A percentile compares a stretch with the other conserved stretches of the same genome.
phyloP scores from a whole-genome alignment of 164 flowering plant genomes.

The Liriodendron chinense region DNA sequence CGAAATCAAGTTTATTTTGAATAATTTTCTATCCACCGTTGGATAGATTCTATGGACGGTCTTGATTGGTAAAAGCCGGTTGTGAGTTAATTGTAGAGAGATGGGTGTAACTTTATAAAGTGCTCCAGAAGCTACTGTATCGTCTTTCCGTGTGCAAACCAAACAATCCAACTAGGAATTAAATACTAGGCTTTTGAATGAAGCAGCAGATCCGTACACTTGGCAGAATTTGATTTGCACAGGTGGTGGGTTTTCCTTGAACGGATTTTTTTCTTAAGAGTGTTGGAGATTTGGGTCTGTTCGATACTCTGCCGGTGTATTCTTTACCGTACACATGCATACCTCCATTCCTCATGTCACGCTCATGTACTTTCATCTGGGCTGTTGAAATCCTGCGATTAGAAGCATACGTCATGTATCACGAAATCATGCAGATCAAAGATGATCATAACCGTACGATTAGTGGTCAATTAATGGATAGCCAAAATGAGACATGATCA shows the following conservation, averaged over 20 bases:
- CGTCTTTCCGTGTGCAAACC: background rate
- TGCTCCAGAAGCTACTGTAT: too few species aligned
- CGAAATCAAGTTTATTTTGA: too few species aligned
- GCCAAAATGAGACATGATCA: too few species aligned
- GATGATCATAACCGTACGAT: too few species aligned
- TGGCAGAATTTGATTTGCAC: slow-evolving; percentile 20
- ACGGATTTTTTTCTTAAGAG: background rate
- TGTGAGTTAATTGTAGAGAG: too few species aligned
- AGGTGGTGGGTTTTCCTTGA: slow-evolving; percentile 10
- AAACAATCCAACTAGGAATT: background rate
- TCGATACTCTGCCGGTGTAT: background rate
- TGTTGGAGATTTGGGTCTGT: background rate
- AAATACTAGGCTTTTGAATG: background rate
- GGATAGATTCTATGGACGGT: too few species aligned
- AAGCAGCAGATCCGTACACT: slow-evolving; percentile 12
- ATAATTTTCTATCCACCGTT: too few species aligned
- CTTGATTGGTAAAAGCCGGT: too few species aligned
- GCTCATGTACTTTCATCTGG: background rate
- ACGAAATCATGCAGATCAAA: background rate
- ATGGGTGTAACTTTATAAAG: too few species aligned
- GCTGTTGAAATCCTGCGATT: background rate
- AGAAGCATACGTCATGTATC: background rate
- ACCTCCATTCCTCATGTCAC: background rate
- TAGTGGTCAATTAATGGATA: too few species aligned
- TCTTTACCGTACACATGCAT: background rate